A percentile compares a stretch with the other conserved stretches of the same genome.
Conservation (phyloP, 768 basidiomycete species). For the Kwoniella sp. region DNA sequence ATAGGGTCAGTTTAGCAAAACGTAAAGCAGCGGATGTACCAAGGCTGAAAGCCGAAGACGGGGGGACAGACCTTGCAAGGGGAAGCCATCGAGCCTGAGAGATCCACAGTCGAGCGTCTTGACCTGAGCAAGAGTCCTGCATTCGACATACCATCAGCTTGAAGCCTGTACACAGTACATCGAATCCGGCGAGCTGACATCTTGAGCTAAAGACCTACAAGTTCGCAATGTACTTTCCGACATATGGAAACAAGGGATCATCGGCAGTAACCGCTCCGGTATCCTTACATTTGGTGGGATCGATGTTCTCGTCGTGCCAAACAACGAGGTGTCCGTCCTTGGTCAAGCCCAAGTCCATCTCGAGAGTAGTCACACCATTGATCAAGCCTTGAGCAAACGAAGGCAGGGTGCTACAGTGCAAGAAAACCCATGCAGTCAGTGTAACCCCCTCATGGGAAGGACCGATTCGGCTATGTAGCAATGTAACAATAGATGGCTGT, state of each 20-base stretch:
- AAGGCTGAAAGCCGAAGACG: neutral
- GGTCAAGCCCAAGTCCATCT: constrained; percentile 61
- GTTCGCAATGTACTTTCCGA: constrained; percentile 35
- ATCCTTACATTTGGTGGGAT: constrained; percentile 68
- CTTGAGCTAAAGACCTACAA: constrained; percentile 52
- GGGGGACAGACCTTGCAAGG: constrained; percentile 34
- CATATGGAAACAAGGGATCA: constrained; percentile 48
- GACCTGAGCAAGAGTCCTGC: constrained; percentile 75
- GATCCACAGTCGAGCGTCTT: constrained; percentile 81
- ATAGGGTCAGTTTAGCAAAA: constrained; percentile 66
- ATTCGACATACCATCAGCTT: no score
- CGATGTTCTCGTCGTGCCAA: constrained; percentile 76
- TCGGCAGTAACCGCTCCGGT: constrained; percentile 61
- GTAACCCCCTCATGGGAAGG: no score
- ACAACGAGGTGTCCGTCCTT: constrained; percentile 77
- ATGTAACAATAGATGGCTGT: no score
- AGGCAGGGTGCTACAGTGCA: constrained; percentile 60
- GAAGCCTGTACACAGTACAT: no score
- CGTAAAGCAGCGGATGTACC: neutral
- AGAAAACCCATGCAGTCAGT: no score
- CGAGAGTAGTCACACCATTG: constrained; percentile 73
- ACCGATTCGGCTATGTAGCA: no score
- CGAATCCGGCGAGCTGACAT: no score
- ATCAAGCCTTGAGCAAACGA: constrained; percentile 79
- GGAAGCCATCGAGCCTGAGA: constrained; percentile 60